A percentile compares a stretch with the other conserved stretches of the same genome.
phyloP scores from a whole-genome alignment of 805 yeast species.

The Saccharomycopsis sp. region DNA sequence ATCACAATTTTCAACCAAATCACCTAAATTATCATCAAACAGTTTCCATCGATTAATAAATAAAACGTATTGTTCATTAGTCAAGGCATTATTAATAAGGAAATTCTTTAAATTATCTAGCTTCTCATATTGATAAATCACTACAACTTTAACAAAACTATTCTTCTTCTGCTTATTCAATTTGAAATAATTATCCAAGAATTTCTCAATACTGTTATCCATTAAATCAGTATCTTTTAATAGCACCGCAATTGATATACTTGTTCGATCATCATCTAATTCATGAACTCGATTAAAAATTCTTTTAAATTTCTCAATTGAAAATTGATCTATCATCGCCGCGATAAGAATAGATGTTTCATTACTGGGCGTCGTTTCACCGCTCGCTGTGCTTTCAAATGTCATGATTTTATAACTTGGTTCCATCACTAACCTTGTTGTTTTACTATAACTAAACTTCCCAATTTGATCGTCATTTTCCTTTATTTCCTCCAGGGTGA shows the following conservation, averaged over 20 bases:
- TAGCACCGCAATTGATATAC: slow-evolving; percentile 7
- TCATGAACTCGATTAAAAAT: slow-evolving; percentile 5
- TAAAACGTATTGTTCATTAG: slow-evolving; percentile 1
- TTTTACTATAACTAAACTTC: not conserved
- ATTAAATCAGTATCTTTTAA: not conserved
- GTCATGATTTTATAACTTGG: slow-evolving; percentile 11
- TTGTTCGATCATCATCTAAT: not conserved
- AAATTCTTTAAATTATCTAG: slow-evolving; percentile 7
- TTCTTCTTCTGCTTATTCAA: not conserved
- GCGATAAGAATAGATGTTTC: not conserved
- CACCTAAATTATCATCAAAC: not conserved
- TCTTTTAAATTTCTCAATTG: slow-evolving; percentile 7
- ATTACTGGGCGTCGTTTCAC: not conserved
- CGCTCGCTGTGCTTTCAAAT: not conserved
- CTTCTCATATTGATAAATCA: slow-evolving; percentile 1
- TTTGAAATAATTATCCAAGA: slow-evolving; percentile 16
- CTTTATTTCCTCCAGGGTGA: not conserved
- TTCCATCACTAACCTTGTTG: slow-evolving; percentile 8
- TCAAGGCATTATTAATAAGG: slow-evolving; percentile 7
- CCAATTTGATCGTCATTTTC: not conserved
- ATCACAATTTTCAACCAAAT: not conserved
- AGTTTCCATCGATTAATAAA: slow-evolving; percentile 1
- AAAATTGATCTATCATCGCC: not conserved
- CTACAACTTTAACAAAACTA: not conserved
- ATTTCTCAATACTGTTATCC: slow-evolving; percentile 11